phyloP scores from a whole-genome alignment of 495 filamentous ascomycete genomes.

The Lasiosphaeris hirsuta region DNA sequence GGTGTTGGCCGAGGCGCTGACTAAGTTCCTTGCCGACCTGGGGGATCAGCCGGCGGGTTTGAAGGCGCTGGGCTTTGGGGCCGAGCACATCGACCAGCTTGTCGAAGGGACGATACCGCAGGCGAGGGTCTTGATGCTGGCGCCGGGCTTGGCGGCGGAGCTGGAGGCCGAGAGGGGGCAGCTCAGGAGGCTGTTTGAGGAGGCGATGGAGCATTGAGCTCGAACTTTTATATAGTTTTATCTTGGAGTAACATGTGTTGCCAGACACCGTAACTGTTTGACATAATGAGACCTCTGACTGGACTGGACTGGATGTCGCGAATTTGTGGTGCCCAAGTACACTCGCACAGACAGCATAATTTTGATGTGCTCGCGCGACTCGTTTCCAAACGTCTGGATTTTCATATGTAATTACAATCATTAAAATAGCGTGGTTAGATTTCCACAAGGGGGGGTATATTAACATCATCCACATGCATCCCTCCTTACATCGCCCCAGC shows the following conservation, averaged over 20 bases:
- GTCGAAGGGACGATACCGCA: constrained; percentile 96
- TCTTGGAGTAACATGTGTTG: background rate
- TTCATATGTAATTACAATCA: too few relatives aligned
- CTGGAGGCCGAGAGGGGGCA: constrained; percentile 60
- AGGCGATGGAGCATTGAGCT: constrained; percentile 42
- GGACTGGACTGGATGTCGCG: too few relatives aligned
- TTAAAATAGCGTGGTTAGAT: too few relatives aligned
- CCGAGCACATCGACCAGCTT: constrained; percentile 68
- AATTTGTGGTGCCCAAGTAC: too few relatives aligned
- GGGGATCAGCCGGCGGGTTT: constrained; percentile 89
- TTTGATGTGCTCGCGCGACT: too few relatives aligned
- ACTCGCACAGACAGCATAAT: too few relatives aligned
- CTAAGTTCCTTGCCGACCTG: constrained; percentile 71
- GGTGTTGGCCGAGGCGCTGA: constrained; percentile 76
- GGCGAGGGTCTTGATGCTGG: constrained; percentile 83
- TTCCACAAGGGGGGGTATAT: too few relatives aligned
- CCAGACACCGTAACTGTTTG: too few relatives aligned
- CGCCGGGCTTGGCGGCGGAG: constrained; percentile 71
- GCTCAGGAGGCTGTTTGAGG: constrained; percentile 49
- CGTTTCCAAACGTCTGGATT: too few relatives aligned
- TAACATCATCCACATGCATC: background rate
- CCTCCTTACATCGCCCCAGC: background rate
- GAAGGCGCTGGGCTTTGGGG: constrained; percentile 75
- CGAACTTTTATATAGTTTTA: background rate
- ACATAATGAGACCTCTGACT: too few relatives aligned